Evolutionary conservation across 176 grass and related monocot species (phyloP), one percentile per base, ranked within the genome.

Genomic region (Aegilops umbellulata): DNA sequence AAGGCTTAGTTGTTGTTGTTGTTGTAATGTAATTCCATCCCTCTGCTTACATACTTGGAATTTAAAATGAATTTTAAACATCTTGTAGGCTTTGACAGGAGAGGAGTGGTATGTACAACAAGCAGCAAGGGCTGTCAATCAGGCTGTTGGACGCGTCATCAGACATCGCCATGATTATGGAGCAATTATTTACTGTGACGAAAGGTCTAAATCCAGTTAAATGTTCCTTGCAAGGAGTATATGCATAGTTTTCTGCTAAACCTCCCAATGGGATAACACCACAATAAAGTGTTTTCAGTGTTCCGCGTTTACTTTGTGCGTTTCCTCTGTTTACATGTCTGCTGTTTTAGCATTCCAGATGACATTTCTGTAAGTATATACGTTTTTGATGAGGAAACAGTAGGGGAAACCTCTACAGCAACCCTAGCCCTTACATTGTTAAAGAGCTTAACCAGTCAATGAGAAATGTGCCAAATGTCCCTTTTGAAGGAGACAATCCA

Each of bases 111-210:
- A 98, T 92, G 86, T 91, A 35, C 96, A 98, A 85, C 93, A 98
- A 95, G 93, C 96, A 74, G 88, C 96, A 79, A 92, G 96, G 82
- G 96, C 91, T 87, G 93, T 98, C 58, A 95, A 98, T 95, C 96
- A 98, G 86, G 93, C 96, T 63, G 93, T 98, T 80, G 96, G 93
- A 27, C 91, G 96, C 83, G 91, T 98, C 86, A 95, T 98, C 55
- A 91, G 96, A 91, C 96, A 98, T 89, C 82, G 84, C 49, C 88
- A 92, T 86, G 96, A 98, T 80, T 98, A 95, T 70, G 96, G 96
- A 81, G 96, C 93, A 90, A 98, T 98, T 84, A 88, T 98, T 88
- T 98, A 95, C 81, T 98, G 96, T 74, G 96, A 98, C 12, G 93
- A 98, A 94, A 95, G 95, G 95, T 98, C 42, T 62, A 64, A 70